Percentiles rank a stretch among this genome's conserved stretches.
phyloP scores from a whole-genome alignment of 1,284 basidiomycete genomes.

The Ustilago shanxiensis region DNA sequence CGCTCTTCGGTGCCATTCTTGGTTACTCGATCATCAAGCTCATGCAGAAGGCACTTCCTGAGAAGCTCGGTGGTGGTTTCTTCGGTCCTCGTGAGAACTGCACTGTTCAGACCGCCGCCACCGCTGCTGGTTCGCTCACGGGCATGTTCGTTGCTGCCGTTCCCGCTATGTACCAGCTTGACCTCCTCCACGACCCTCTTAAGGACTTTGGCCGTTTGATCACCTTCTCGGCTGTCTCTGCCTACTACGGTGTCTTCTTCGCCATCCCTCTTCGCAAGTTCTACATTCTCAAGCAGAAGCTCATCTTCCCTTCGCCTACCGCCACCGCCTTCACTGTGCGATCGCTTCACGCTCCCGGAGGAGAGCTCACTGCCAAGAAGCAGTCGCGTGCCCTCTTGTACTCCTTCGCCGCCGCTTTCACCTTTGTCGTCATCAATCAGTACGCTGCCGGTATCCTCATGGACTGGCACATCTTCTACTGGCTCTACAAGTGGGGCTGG shows the following conservation, averaged over 20 bases:
- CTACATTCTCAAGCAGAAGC: slow-evolving; percentile 78
- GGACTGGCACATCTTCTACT: slow-evolving; percentile 77
- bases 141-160: slow-evolving; percentile 78
- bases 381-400: slow-evolving; percentile 75
- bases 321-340: slow-evolving; percentile 80
- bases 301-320: slow-evolving; percentile 79
- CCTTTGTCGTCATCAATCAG: slow-evolving; percentile 75
- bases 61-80: slow-evolving; percentile 75
- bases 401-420: slow-evolving; percentile 74
- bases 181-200: slow-evolving; percentile 53
- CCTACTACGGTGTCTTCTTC: slow-evolving; percentile 79
- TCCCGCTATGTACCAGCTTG: slow-evolving; percentile 77
- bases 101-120: slow-evolving; percentile 63
- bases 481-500: slow-evolving; percentile 77
- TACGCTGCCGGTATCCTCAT: slow-evolving; percentile 77
- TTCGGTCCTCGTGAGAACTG: slow-evolving; percentile 81
- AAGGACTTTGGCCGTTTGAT: slow-evolving; percentile 70
- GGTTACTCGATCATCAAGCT: slow-evolving; percentile 79
- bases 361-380: slow-evolving; percentile 73
- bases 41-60: slow-evolving; percentile 74
- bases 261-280: slow-evolving; percentile 77
- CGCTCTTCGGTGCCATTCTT: slow-evolving; percentile 78
- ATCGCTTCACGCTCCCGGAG: slow-evolving; percentile 74
- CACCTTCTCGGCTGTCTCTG: slow-evolving; percentile 75
- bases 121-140: slow-evolving; percentile 69